These are phyloP conservation scores for Rhypophila decipiens DNA, from an alignment of 495 filamentous ascomycete genomes.

Conservation along the genomic window DNA sequence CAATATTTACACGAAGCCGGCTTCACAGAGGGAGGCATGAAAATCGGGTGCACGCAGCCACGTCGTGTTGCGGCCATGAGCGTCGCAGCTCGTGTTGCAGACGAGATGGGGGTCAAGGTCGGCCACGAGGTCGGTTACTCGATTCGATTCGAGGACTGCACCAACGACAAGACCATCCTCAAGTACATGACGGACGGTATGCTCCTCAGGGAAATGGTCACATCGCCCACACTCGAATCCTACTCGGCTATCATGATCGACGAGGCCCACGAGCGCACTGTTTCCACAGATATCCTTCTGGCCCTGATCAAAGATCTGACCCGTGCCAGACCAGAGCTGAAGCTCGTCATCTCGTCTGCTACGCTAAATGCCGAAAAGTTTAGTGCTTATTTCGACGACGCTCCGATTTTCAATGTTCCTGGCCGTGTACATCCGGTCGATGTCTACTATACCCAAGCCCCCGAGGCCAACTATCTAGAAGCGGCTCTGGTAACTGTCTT, in stretches of 20 bases:
- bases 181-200: conserved; percentile 99
- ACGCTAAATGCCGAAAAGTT: conserved; percentile 96
- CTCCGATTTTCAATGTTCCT: conserved; percentile 93
- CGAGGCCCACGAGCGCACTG: conserved; percentile 91
- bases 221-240: conserved; percentile 76
- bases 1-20: conserved; percentile 89
- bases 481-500: conserved; percentile 91
- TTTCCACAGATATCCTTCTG: conserved; percentile 86
- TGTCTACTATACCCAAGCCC: conserved; percentile 85
- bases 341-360: conserved; percentile 87
- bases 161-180: conserved; percentile 84
- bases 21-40: conserved; percentile 70
- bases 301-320: conserved; percentile 91
- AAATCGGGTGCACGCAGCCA: conserved; percentile 79
- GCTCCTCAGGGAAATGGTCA: conserved; percentile 85
- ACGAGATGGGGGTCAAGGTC: conserved; percentile 86
- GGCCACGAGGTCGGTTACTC: conserved; percentile 93
- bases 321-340: conserved; percentile 77
- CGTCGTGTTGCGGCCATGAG: conserved; percentile 94
- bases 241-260: conserved; percentile 91
- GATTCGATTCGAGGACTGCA: conserved; percentile 92
- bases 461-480: conserved; percentile 90
- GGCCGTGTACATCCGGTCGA: conserved; percentile 87
- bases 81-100: conserved; percentile 87
- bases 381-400: conserved; percentile 85